phyloP scores from a whole-genome alignment of 108 stramenopile genomes.

The Cyclotella sp. region DNA sequence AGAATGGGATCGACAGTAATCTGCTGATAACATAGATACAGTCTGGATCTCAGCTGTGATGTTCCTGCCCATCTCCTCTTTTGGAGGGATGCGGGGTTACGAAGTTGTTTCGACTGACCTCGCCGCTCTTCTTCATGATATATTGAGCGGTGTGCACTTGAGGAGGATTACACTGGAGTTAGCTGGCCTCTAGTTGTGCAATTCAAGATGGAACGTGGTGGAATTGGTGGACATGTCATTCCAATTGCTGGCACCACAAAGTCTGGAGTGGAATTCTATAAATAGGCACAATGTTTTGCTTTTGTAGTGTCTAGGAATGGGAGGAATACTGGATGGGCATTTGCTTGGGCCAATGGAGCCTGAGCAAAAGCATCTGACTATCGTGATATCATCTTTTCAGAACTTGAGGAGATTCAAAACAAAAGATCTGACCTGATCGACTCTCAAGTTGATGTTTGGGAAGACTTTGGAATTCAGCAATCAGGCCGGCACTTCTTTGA shows the following conservation, averaged over 20 bases:
- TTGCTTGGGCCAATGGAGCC: constrained; percentile 2
- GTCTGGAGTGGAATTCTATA: constrained; percentile 21
- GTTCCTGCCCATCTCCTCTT: constrained; percentile 10
- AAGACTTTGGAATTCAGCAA: constrained; percentile 25
- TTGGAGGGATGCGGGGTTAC: constrained; percentile 17
- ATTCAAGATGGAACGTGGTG: constrained; percentile 19
- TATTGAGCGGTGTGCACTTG: background rate
- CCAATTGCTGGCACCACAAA: constrained; percentile 30
- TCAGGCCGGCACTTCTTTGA: constrained; percentile 11
- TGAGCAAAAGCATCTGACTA: constrained; percentile 17
- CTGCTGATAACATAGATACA: background rate
- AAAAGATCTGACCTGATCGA: constrained; percentile 12
- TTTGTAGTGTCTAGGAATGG: background rate
- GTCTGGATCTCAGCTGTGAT: constrained; percentile 2
- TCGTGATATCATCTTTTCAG: constrained; percentile 4
- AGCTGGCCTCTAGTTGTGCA: constrained; percentile 20
- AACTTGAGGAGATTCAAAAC: constrained; percentile 15
- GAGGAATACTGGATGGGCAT: constrained; percentile 24
- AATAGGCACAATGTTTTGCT: constrained; percentile 22
- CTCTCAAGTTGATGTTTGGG: constrained; percentile 16
- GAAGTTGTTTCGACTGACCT: constrained; percentile 22
- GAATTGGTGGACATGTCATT: constrained; percentile 11
- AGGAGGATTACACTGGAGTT: constrained; percentile 23
- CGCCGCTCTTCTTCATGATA: constrained; percentile 16
- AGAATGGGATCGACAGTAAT: background rate